Base-by-base conservation (phyloP, 208 protist species). In the Acanthamoeba sp. region DNA sequence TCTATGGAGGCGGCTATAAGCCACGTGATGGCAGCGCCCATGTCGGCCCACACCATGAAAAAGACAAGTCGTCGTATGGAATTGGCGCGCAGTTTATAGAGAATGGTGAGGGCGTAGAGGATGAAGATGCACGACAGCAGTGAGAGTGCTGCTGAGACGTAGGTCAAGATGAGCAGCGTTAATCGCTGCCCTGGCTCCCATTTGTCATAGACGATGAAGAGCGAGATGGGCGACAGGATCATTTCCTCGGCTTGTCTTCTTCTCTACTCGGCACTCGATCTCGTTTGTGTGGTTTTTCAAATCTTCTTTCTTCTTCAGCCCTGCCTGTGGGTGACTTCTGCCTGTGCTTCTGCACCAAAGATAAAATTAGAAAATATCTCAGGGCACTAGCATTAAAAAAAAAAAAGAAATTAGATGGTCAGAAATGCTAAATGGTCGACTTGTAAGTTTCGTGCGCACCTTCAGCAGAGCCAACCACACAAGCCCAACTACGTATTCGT, bases 211-310 rank as follows among this genome's bases (percentile, higher is more conserved):
- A 48, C 84, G 14, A 91, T 71, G 59, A 91, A 91, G 36, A 91
- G 59, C 16, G 84, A 69, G 59, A 91, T 91, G 52, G 84, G 84
- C 50, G 84, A 91, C 16, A 91, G 50, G n/a, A 91, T 91, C 76
- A 84, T 84, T 55, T 84, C 76, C 36, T 84, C 18, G 6, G 34
- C 36, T 84, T 84, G 2, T 38, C 2, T 34, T 38, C 12, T 20
- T 32, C n/a, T 73, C 16, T 40, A 66, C 9, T 69, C 29, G 18
- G 12, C 22, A 10, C 59, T 10, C 18, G 1, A 9, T 69, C 59
- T 34, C 18, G 0, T 3, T 27, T 10, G 20, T 64, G 1, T 18
- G 6, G 45, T 20, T 52, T 0, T 9, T 52, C 45, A 20, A 52
- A 52, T 52, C 45, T 52, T 52, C 45, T 12, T 55, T n/a, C n/a